These are phyloP conservation scores for Pseudopyrenochaeta lycopersici DNA, from an alignment of 2,329 filamentous ascomycete species.

Conservation along the genomic window DNA sequence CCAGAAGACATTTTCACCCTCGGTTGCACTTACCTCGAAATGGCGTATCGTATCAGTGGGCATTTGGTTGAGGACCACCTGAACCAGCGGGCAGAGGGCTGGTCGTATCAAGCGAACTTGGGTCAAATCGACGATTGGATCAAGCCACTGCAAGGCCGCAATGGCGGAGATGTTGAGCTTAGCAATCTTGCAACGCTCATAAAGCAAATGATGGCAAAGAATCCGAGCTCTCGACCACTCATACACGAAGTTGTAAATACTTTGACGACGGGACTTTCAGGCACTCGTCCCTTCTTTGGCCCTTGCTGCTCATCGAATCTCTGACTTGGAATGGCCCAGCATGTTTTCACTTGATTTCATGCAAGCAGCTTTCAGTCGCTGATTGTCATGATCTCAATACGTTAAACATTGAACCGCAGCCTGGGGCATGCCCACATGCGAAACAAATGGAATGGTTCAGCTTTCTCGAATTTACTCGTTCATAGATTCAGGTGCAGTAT, in stretches of 20 bases:
- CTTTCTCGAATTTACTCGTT: too few species aligned
- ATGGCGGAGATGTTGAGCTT: not conserved
- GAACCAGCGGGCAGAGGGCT: not conserved
- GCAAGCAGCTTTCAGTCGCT: too few species aligned
- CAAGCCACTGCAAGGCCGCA: constrained; percentile 11
- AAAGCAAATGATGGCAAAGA: not conserved
- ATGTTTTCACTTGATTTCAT: too few species aligned
- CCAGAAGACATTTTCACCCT: constrained; percentile 32
- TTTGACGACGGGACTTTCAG: not conserved
- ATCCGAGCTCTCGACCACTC: not conserved
- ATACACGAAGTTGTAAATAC: not conserved
- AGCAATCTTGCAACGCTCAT: not conserved
- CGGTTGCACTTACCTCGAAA: constrained; percentile 28
- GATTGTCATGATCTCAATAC: too few species aligned
- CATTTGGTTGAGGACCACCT: not conserved
- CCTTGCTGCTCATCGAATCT: not conserved
- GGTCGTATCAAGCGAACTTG: constrained; percentile 2
- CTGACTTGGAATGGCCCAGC: too few species aligned
- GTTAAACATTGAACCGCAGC: too few species aligned
- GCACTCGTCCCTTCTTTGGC: not conserved
- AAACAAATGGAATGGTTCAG: too few species aligned
- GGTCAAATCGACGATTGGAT: not conserved
- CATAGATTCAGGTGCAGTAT: too few species aligned
- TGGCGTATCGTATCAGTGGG: constrained; percentile 7
- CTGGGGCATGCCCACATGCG: too few species aligned